phyloP scores from a whole-genome alignment of 495 filamentous ascomycete genomes.

The Lasiosphaeris hirsuta region DNA sequence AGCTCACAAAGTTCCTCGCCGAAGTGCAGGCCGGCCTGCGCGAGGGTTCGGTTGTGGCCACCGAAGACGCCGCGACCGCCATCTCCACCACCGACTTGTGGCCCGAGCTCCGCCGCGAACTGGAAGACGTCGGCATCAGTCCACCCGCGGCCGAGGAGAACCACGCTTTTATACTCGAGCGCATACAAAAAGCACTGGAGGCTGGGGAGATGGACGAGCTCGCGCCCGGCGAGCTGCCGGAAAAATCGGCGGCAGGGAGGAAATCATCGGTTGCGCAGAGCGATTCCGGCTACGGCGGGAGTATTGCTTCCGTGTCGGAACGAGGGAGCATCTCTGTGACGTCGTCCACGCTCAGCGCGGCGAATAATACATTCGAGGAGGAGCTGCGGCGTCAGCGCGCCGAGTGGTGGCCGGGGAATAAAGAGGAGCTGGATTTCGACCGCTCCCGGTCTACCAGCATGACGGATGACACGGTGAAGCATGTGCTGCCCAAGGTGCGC shows the following conservation, averaged over 20 bases:
- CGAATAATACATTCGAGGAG: slow-evolving; percentile 20
- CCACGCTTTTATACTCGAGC: slow-evolving; percentile 29
- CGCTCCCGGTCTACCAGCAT: neutral
- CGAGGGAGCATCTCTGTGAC: slow-evolving; percentile 10
- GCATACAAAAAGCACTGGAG: slow-evolving; percentile 24
- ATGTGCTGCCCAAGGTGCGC: too few relatives aligned
- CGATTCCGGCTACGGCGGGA: slow-evolving; percentile 9
- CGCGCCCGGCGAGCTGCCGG: neutral
- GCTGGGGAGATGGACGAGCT: slow-evolving; percentile 28
- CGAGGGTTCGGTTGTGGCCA: slow-evolving; percentile 30
- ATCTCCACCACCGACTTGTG: slow-evolving; percentile 33
- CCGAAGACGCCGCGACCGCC: slow-evolving; percentile 23
- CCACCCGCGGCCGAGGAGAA: slow-evolving; percentile 31
- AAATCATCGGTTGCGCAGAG: slow-evolving; percentile 1
- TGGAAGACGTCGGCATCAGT: slow-evolving; percentile 38
- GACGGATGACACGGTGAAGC: neutral
- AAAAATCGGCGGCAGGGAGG: neutral
- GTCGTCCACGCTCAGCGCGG: slow-evolving; percentile 15
- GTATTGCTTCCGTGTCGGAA: slow-evolving; percentile 12
- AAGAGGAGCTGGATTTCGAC: neutral
- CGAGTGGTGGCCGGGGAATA: slow-evolving; percentile 13
- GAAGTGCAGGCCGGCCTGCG: slow-evolving; percentile 36
- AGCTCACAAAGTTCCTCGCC: slow-evolving; percentile 33
- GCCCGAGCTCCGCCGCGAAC: slow-evolving; percentile 33
- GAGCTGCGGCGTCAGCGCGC: slow-evolving; percentile 17